Percentiles rank a stretch among this genome's conserved stretches.
Evolutionary conservation across 202 grass and related monocot species (phyloP).

Genomic region (Zizania palustris): DNA sequence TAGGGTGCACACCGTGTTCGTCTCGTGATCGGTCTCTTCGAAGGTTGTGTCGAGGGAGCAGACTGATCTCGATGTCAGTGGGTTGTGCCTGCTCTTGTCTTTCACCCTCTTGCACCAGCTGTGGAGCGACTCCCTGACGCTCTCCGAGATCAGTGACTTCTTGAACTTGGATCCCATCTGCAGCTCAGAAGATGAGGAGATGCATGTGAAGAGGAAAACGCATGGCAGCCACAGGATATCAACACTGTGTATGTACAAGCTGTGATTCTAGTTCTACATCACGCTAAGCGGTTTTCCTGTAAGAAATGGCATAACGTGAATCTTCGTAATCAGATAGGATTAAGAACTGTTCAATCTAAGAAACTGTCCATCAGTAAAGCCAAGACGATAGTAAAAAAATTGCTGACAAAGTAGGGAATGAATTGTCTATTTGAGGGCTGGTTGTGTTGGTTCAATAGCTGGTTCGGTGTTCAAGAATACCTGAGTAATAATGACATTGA

Average conservation of each 20-base stretch:
- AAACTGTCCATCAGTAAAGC: not conserved
- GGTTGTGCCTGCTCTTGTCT: slow-evolving; percentile 53
- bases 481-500: slow-evolving; percentile 95
- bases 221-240: not conserved
- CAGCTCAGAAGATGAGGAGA: slow-evolving; percentile 18
- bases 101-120: slow-evolving; percentile 93
- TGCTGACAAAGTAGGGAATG: slow-evolving; percentile 1
- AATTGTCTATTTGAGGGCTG: not conserved
- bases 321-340: not conserved
- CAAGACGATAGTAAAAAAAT: not conserved
- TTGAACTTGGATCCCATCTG: slow-evolving; percentile 99
- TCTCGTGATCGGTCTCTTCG: slow-evolving; percentile 74
- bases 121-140: slow-evolving; percentile 83
- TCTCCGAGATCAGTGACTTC: slow-evolving; percentile 77
- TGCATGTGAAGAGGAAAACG: not conserved
- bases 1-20: slow-evolving; percentile 73
- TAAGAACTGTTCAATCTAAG: not conserved
- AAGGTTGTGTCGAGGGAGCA: slow-evolving; percentile 76
- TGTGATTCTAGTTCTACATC: not conserved
- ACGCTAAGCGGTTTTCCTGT: not conserved
- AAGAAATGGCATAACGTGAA: not conserved
- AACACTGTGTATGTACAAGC: not conserved
- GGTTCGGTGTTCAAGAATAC: slow-evolving; percentile 37
- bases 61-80: slow-evolving; percentile 55
- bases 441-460: not conserved